These are phyloP conservation scores for Tothia fuscella DNA, from an alignment of 2,329 filamentous ascomycete species.

Conservation along the genomic window DNA sequence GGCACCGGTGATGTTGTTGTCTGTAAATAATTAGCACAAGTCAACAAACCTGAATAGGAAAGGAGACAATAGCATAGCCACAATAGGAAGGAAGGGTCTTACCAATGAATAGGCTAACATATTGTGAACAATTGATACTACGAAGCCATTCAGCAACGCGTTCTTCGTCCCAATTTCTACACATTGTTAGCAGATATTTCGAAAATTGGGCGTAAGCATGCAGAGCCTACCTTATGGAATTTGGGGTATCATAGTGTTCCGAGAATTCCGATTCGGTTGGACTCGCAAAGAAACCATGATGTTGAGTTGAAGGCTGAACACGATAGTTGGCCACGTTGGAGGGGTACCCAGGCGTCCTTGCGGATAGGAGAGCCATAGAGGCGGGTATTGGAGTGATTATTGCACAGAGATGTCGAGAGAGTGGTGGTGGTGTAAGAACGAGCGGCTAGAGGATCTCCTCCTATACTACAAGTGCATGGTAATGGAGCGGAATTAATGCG, in stretches of 20 bases:
- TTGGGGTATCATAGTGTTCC: constrained; percentile 58
- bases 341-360: background rate
- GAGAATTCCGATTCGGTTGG: constrained; percentile 91
- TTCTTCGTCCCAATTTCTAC: constrained; percentile 74
- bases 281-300: constrained; percentile 54
- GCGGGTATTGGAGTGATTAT: too few relatives aligned
- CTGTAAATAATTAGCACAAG: constrained; percentile 24
- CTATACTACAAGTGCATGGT: too few relatives aligned
- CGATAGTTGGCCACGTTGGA: constrained; percentile 19
- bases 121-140: constrained; percentile 86
- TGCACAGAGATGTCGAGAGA: too few relatives aligned
- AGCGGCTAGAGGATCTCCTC: too few relatives aligned
- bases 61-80: constrained; percentile 17
- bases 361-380: constrained; percentile 12
- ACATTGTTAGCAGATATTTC: constrained; percentile 11
- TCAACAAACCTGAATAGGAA: too few relatives aligned
- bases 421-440: too few relatives aligned
- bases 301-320: constrained; percentile 22
- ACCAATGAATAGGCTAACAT: constrained; percentile 76
- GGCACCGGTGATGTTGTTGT: constrained; percentile 95
- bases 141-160: constrained; percentile 83
- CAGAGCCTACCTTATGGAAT: constrained; percentile 37
- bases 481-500: too few relatives aligned
- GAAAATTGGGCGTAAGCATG: background rate
- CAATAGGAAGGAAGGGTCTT: constrained; percentile 12